Evolutionary conservation across 495 filamentous ascomycete genomes (phyloP), one percentile per base, ranked within the genome.

Genomic region (Parathielavia appendiculata): DNA sequence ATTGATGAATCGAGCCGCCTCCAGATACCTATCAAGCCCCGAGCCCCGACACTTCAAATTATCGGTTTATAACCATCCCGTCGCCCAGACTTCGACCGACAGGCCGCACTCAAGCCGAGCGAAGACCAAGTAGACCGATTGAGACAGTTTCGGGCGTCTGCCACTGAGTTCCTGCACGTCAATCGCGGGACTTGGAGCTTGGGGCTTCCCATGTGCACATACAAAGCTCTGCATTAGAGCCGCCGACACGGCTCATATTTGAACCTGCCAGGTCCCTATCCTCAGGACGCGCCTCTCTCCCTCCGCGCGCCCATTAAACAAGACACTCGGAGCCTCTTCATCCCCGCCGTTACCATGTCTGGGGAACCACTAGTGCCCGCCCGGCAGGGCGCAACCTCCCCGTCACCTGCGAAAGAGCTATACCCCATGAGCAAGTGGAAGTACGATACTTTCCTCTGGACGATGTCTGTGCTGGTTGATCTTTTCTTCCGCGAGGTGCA

Each of bases 401-500:
- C 59, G 16, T 57, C 68, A 35, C 26, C 54, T 16, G 56, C 70
- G 62, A 82, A 82, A 63, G 84, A 87, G 59, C 75, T 85, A 39
- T 81, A 82, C 53, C 85, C 85, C 52, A 84, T 89, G 77, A 81
- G 82, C 56, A 76, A 80, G 56, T 90, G 83, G 86, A 77, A 87
- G 57, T 96, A 95, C 69, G 90, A 95, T 76, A 73, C 85, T 44
- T 81, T 91, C 63, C 77, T 97, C 38, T 92, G 88, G 84, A 80
- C 76, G 10, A 87, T 92, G 72, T 92, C 90, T 1, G 79, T 96
- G 51, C 78, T 96, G 22, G 83, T 91, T 38, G 93, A 97, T 69
- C 82, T 96, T 54, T 98, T 98, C 83, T 98, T 98, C 79, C 85
- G 93, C 63, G 93, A 98, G 74, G 89, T 98, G 4, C 92, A 97